Evolutionary conservation across 169 alveolate species (phyloP).

Genomic region (Plasmodium malariae): DNA sequence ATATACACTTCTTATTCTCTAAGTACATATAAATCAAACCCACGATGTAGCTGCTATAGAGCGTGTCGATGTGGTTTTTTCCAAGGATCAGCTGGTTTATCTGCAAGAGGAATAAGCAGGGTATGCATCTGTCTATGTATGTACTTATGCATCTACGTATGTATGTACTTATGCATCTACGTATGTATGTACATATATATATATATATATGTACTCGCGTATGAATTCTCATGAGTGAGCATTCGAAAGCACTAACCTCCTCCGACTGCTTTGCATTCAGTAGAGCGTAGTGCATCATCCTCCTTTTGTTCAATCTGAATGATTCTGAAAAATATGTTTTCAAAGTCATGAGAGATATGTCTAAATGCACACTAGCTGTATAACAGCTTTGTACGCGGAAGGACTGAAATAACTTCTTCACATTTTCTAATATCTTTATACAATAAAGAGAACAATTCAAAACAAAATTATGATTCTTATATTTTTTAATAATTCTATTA

Average conservation of each 20-base stretch:
- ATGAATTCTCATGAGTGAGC: too few species aligned
- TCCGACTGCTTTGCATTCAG: constrained; percentile 18
- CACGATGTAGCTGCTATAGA: constrained; percentile 18
- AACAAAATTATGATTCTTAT: constrained; percentile 20
- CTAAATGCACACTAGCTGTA: constrained; percentile 15
- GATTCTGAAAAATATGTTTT: constrained; percentile 6
- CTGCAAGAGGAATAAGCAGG: background rate
- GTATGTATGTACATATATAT: background rate
- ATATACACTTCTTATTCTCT: constrained; percentile 15
- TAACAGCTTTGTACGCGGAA: background rate
- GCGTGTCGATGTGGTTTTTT: constrained; percentile 20
- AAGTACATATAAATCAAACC: constrained; percentile 36
- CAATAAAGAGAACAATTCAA: constrained; percentile 23
- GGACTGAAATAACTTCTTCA: constrained; percentile 8
- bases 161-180: too few species aligned
- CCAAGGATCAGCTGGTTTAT: constrained; percentile 5
- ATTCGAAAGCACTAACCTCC: constrained; percentile 32
- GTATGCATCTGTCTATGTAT: too few species aligned
- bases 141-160: too few species aligned
- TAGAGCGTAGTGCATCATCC: constrained; percentile 36
- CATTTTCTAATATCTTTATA: constrained; percentile 39
- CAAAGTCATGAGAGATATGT: constrained; percentile 33
- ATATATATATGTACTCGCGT: background rate
- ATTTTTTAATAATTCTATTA: constrained; percentile 16
- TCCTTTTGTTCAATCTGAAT: background rate